Evolutionary conservation across 2,329 filamentous ascomycete species (phyloP).

Genomic region (Aspergillus quadrilineatus): DNA sequence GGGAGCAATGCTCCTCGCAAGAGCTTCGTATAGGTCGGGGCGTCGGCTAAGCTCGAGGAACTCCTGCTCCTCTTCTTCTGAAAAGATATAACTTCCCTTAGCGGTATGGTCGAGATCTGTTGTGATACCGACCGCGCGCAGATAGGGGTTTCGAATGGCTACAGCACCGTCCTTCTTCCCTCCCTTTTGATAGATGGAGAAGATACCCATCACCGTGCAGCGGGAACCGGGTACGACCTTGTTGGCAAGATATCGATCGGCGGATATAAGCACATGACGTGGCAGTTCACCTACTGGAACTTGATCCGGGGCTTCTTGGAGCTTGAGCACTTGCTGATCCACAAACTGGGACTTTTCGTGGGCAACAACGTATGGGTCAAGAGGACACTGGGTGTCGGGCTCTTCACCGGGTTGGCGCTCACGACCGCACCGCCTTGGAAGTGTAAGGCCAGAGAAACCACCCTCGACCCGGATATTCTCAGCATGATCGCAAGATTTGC

Average conservation of each 20-base stretch:
- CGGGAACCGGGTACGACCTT: constrained; percentile 91
- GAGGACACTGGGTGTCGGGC: constrained; percentile 70
- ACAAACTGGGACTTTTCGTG: constrained; percentile 95
- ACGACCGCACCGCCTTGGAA: constrained; percentile 76
- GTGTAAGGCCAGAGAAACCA: constrained; percentile 81
- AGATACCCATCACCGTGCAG: constrained; percentile 94
- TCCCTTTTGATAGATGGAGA: constrained; percentile 96
- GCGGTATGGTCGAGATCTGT: constrained; percentile 86
- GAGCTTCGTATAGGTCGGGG: constrained; percentile 86
- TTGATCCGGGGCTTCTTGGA: constrained; percentile 96
- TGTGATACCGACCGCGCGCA: constrained; percentile 88
- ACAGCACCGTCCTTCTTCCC: constrained; percentile 82
- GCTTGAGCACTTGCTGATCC: constrained; percentile 96
- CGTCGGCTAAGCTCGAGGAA: constrained; percentile 87
- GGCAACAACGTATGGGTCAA: constrained; percentile 93
- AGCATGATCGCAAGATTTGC: constrained; percentile 76
- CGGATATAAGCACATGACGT: constrained; percentile 89
- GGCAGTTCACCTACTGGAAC: constrained; percentile 96
- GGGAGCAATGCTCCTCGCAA: constrained; percentile 89
- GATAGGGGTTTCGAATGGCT: constrained; percentile 91
- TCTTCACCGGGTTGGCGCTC: constrained; percentile 62
- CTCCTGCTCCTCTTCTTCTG: constrained; percentile 95
- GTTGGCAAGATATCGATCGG: constrained; percentile 94
- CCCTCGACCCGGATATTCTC: constrained; percentile 71
- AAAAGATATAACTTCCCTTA: constrained; percentile 80